phyloP scores from a whole-genome alignment of 305 asterid genomes.

The Petunia hybrid region DNA sequence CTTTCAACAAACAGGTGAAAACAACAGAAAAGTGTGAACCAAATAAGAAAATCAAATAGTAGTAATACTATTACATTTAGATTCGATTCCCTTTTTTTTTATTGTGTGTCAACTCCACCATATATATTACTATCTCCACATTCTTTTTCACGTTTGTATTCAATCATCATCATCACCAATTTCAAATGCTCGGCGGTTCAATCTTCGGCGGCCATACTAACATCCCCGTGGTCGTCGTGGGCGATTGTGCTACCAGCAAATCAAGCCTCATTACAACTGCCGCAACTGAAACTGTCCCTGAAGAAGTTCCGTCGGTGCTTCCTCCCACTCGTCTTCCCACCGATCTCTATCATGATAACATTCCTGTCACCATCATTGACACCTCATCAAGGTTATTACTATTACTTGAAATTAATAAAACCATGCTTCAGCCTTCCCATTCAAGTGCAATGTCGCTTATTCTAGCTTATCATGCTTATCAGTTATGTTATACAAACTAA shows the following conservation, averaged over 20 bases:
- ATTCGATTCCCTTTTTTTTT: conserved; percentile 16
- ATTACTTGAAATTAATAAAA: too few relatives aligned
- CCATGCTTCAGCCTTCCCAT: too few relatives aligned
- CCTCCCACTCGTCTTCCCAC: conserved; percentile 96
- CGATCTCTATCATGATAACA: conserved; percentile 85
- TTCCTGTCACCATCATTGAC: conserved; percentile 84
- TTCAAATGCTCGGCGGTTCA: conserved; percentile 63
- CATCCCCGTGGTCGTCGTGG: conserved; percentile 91
- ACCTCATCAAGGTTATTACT: conserved; percentile 80
- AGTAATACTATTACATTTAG: not conserved
- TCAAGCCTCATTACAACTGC: conserved; percentile 95
- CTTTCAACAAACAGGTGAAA: not conserved
- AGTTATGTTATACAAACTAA: too few relatives aligned
- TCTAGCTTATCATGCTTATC: too few relatives aligned
- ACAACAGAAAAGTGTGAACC: conserved; percentile 9
- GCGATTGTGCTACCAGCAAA: conserved; percentile 93
- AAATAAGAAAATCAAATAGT: too few relatives aligned
- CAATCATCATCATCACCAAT: not conserved
- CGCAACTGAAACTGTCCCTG: conserved; percentile 83
- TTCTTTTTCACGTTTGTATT: not conserved
- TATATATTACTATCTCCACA: not conserved
- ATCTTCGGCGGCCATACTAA: conserved; percentile 61
- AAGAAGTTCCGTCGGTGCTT: conserved; percentile 81
- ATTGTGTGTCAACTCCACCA: not conserved
- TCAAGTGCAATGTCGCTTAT: too few relatives aligned